Base-by-base conservation (phyloP, 768 basidiomycete genomes). In the Pholiota microspora region DNA sequence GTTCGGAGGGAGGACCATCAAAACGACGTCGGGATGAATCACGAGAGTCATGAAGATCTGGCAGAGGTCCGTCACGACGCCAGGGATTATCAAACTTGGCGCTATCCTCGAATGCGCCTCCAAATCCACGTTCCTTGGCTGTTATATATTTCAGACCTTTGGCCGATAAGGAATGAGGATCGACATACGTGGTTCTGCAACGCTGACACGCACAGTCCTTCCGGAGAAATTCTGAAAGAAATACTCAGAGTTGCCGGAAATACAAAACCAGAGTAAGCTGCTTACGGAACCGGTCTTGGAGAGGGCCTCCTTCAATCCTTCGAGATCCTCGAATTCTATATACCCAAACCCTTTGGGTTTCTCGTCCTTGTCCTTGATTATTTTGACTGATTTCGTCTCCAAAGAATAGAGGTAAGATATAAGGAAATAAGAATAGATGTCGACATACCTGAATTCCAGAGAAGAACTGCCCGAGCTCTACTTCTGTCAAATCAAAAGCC, bases 321-420 rank as follows among this genome's bases (percentile, higher is more conserved):
- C 92, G 54, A 94, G 65, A 49, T 87, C 88, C n/a, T 79, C 81
- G 65, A 98, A 98, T 68, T 99, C 97, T 55, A 98, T 85, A 69
- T 99, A 98, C 29, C 96, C 97, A 72, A 98, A 98, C 0, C 97
- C 97, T 71, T 98, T 98, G 16, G 95, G 92, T 68, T 93, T 94
- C 46, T 95, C 94, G 50, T 95, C 94, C 55, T 84, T 81, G 62
- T 95, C 95, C 67, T 82, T 88, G 71, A 98, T 96, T 57, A 98
- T 90, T 76, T 98, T 95, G 59, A 93, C 82, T 16, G 86, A 86
- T 67, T 89, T 89, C 58, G 86, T 79, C 89, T 92, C 64, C 42
- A 45, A 49, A 51, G 25, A 49, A 29, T 47, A 45, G 55, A 27
- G 29, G 36, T 18, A 24, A 50, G 49, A 49, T 31, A 24, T 29